These are phyloP conservation scores for Cyberlindnera xylosilytica DNA, from an alignment of 805 yeast genomes.

Conservation along the genomic window DNA sequence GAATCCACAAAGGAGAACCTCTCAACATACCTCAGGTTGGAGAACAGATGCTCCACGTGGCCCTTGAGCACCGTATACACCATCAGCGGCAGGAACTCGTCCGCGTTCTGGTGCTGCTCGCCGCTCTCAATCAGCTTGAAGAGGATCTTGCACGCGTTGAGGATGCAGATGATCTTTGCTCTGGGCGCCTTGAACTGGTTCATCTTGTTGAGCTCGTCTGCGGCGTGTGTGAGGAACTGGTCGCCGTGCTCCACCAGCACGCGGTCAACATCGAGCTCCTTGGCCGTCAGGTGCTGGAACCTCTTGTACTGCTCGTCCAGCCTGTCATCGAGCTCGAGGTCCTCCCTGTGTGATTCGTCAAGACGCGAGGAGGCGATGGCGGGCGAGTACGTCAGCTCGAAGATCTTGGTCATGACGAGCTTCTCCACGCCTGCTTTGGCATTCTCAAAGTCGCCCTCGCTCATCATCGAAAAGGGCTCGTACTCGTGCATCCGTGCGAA, in stretches of 20 bases:
- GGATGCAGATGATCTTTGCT: conserved; percentile 86
- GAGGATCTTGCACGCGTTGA: conserved; percentile 89
- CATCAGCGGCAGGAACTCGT: conserved; percentile 85
- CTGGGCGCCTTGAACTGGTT: conserved; percentile 88
- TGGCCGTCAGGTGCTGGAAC: conserved; percentile 60
- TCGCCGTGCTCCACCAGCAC: conserved; percentile 44
- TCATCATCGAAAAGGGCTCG: conserved; percentile 74
- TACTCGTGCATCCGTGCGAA: conserved; percentile 54
- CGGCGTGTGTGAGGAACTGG: conserved; percentile 63
- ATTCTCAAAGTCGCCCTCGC: conserved; percentile 57
- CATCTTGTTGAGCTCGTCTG: conserved; percentile 71
- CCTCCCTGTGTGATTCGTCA: conserved; percentile 57
- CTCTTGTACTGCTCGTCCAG: conserved; percentile 53
- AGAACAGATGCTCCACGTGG: conserved; percentile 58
- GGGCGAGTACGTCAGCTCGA: conserved; percentile 78
- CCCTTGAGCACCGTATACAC: conserved; percentile 76
- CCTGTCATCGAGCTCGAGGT: conserved; percentile 55
- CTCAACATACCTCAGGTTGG: conserved; percentile 83
- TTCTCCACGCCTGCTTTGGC: conserved; percentile 92
- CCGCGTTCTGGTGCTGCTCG: conserved; percentile 76
- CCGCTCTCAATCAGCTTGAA: conserved; percentile 78
- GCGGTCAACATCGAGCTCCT: conserved; percentile 73
- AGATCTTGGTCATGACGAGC: conserved; percentile 82
- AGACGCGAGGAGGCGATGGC: conserved; percentile 43
- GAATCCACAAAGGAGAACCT: conserved; percentile 70